Evolutionary conservation across 805 yeast species (phyloP).

Genomic region (Wickerhamomyces chaumierensis): DNA sequence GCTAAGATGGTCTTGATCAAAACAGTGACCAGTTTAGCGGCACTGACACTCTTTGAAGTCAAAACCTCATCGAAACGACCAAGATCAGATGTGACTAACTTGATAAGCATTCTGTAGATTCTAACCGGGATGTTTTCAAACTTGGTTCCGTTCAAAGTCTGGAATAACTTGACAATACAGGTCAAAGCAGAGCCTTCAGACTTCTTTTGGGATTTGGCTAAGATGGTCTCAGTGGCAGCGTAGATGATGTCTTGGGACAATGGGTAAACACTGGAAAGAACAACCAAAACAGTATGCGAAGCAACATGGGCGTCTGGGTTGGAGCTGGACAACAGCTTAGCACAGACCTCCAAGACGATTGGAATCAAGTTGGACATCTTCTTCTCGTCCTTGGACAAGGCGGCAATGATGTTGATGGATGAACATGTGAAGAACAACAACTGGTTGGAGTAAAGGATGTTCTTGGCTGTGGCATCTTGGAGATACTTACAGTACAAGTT

Average conservation of each 20-base stretch:
- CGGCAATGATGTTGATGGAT: conserved; percentile 56
- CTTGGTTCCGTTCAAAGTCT: conserved; percentile 30
- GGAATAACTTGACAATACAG: conserved; percentile 36
- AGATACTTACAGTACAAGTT: conserved; percentile 51
- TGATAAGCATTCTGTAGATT: conserved; percentile 22
- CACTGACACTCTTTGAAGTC: conserved; percentile 17
- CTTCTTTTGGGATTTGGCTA: conserved; percentile 30
- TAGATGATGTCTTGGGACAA: conserved; percentile 42
- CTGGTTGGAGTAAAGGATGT: conserved; percentile 53
- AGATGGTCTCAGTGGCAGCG: conserved; percentile 52
- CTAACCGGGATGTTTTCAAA: conserved; percentile 29
- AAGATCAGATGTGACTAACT: conserved; percentile 17
- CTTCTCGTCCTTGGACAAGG: conserved; percentile 29
- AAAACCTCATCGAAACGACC: conserved; percentile 17
- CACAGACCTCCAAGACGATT: conserved; percentile 44
- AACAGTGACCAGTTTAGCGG: conserved; percentile 32
- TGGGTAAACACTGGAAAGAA: conserved; percentile 62
- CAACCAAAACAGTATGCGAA: conserved; percentile 73
- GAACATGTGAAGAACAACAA: conserved; percentile 71
- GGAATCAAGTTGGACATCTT: conserved; percentile 43
- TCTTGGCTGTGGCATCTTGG: conserved; percentile 32
- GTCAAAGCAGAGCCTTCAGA: conserved; percentile 33
- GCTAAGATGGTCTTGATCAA: conserved; percentile 33
- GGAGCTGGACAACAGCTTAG: conserved; percentile 36
- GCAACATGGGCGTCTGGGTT: conserved; percentile 63